phyloP scores from a whole-genome alignment of 192 early-diverging fungal species.

The Powellomyces hirtus region DNA sequence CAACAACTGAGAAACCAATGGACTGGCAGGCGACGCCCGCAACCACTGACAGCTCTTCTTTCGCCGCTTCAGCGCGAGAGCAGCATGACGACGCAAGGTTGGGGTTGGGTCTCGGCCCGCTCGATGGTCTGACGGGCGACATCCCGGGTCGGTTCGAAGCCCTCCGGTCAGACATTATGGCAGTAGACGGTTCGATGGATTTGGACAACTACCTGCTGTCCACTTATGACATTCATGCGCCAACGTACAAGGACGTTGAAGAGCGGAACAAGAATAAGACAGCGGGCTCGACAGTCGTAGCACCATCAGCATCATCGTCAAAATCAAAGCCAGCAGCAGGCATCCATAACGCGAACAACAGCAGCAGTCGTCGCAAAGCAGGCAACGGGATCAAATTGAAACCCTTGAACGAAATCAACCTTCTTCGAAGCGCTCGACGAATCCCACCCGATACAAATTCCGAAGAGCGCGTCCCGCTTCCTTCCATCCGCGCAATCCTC shows the following conservation, averaged over 20 bases:
- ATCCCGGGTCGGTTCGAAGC: not conserved
- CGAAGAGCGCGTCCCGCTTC: slow-evolving; percentile 7
- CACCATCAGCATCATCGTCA: not conserved
- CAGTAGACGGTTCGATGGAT: slow-evolving; percentile 21
- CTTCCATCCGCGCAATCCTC: slow-evolving; percentile 20
- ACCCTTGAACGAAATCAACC: slow-evolving; percentile 15
- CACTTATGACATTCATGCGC: slow-evolving; percentile 13
- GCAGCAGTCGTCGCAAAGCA: not conserved
- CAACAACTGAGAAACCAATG: not conserved
- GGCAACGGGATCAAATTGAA: slow-evolving; percentile 15
- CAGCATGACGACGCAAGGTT: not conserved
- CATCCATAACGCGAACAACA: too few relatives aligned
- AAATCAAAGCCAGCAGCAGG: not conserved
- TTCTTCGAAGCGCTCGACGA: not conserved
- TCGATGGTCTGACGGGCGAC: slow-evolving; percentile 14
- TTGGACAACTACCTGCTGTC: slow-evolving; percentile 17
- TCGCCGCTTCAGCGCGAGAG: not conserved
- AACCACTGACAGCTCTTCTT: not conserved
- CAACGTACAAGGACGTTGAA: not conserved
- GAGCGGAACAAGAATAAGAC: not conserved
- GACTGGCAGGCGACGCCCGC: not conserved
- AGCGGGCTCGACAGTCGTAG: not conserved
- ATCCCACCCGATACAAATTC: not conserved
- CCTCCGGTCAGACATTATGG: slow-evolving; percentile 17
- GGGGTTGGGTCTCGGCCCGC: not conserved